phyloP scores from a whole-genome alignment of 1,284 basidiomycete species.

The Melampsora larici-populina region DNA sequence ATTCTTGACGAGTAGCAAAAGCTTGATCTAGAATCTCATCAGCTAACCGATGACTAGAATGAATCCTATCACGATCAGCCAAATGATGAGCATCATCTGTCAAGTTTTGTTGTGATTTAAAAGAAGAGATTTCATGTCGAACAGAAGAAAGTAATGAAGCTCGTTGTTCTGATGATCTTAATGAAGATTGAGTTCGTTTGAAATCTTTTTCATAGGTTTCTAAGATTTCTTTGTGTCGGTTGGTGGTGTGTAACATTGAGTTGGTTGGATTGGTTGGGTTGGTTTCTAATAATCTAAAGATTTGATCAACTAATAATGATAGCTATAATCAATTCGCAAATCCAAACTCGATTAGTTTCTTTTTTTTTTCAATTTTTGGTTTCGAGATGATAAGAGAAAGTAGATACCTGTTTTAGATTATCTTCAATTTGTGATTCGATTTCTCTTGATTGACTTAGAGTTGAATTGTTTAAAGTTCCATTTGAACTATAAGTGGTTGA shows the following conservation, averaged over 20 bases:
- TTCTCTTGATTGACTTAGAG: slow-evolving; percentile 30
- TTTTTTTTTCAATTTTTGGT: neutral
- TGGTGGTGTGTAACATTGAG: slow-evolving; percentile 26
- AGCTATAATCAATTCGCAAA: too few relatives aligned
- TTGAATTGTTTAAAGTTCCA: slow-evolving; percentile 28
- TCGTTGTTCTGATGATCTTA: slow-evolving; percentile 31
- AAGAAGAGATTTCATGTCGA: slow-evolving; percentile 37
- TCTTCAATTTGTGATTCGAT: slow-evolving; percentile 37
- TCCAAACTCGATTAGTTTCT: neutral
- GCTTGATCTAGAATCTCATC: slow-evolving; percentile 63
- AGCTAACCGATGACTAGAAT: slow-evolving; percentile 27
- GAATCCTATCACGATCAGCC: slow-evolving; percentile 26
- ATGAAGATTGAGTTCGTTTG: slow-evolving; percentile 28
- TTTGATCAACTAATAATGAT: slow-evolving; percentile 42
- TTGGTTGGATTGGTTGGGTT: slow-evolving; percentile 8
- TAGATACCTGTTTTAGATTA: slow-evolving; percentile 30
- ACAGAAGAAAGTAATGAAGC: slow-evolving; percentile 39
- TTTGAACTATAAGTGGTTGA: slow-evolving; percentile 39
- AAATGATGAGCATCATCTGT: slow-evolving; percentile 32
- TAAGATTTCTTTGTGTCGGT: slow-evolving; percentile 31
- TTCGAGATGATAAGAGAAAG: neutral
- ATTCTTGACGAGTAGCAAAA: slow-evolving; percentile 92
- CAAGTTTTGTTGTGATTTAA: slow-evolving; percentile 21
- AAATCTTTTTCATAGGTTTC: slow-evolving; percentile 30
- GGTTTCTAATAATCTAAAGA: slow-evolving; percentile 35